Evolutionary conservation across 129 eudicot species (phyloP).

Genomic region (Kitagawia praeruptora): DNA sequence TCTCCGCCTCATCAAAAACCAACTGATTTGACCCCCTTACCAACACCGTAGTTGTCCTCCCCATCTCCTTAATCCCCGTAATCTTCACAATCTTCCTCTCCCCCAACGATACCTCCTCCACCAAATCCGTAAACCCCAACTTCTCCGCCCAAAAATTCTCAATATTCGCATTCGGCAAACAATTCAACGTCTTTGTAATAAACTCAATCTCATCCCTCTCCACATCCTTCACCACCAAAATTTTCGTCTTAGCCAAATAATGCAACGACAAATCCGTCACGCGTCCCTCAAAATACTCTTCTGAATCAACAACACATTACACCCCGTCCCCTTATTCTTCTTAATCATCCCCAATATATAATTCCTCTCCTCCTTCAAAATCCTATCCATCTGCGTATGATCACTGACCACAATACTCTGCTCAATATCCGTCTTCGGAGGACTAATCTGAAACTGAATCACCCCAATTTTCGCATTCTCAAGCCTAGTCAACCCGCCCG

Average conservation of each 20-base stretch:
- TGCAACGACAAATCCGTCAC: conserved; percentile 82
- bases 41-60: conserved; percentile 74
- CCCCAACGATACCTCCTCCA: conserved; percentile 75
- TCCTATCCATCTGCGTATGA: conserved; percentile 91
- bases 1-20: conserved; percentile 89
- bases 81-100: conserved; percentile 85
- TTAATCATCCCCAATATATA: conserved; percentile 83
- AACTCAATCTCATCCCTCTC: conserved; percentile 95
- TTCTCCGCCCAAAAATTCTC: conserved; percentile 88
- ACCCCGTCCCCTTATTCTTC: conserved; percentile 81
- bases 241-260: conserved; percentile 84
- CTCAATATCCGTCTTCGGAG: conserved; percentile 89
- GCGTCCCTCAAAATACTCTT: conserved; percentile 97
- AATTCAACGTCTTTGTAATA: conserved; percentile 80
- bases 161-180: conserved; percentile 75
- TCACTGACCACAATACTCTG: conserved; percentile 88
- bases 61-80: conserved; percentile 90
- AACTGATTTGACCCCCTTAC: conserved; percentile 84
- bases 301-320: conserved; percentile 90
- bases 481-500: conserved; percentile 72
- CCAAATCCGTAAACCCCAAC: conserved; percentile 76
- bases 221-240: conserved; percentile 80
- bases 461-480: conserved; percentile 87
- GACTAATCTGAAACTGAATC: conserved; percentile 86
- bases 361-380: conserved; percentile 85